These are phyloP conservation scores for Xylariomycetidae sp. DNA, from an alignment of 2,329 filamentous ascomycete genomes.

Conservation along the genomic window DNA sequence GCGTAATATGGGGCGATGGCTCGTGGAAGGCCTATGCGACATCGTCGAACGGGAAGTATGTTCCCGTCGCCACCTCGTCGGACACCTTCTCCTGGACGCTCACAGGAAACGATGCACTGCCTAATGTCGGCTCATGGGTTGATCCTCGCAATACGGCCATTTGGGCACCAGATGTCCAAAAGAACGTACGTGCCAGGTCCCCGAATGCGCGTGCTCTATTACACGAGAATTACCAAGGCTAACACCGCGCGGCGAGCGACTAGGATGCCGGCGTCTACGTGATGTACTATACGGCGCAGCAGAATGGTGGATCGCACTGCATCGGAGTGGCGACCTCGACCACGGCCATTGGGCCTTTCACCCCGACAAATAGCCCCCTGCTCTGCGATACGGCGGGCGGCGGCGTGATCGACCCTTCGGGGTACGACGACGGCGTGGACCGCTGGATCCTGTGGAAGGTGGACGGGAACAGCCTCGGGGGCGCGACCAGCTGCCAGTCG, in stretches of 20 bases:
- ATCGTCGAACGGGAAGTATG: constrained; percentile 20
- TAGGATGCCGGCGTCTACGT: constrained; percentile 25
- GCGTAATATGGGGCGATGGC: constrained; percentile 22
- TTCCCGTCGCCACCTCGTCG: constrained; percentile 23
- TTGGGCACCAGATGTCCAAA: constrained; percentile 28
- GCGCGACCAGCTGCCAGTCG: constrained; percentile 24
- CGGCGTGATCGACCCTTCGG: constrained; percentile 26
- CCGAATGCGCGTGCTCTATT: constrained; percentile 27
- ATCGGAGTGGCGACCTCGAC: constrained; percentile 25
- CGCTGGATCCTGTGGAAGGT: constrained; percentile 29
- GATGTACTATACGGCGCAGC: constrained; percentile 27
- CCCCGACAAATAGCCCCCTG: constrained; percentile 16
- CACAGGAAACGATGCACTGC: constrained; percentile 21
- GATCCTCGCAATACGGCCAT: constrained; percentile 16
- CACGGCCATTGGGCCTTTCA: constrained; percentile 23
- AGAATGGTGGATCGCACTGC: constrained; percentile 23
- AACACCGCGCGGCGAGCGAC: too few species aligned
- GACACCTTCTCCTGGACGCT: constrained; percentile 23
- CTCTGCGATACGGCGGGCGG: constrained; percentile 24
- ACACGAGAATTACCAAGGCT: too few species aligned
- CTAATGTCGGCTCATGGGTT: constrained; percentile 24
- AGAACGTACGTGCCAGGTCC: constrained; percentile 25
- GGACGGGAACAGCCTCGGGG: constrained; percentile 27
- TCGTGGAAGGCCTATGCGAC: constrained; percentile 28
- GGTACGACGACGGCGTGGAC: constrained; percentile 25